Base-by-base conservation (phyloP, 495 filamentous ascomycete species). In the Hyaloscypha hepaticicola region DNA sequence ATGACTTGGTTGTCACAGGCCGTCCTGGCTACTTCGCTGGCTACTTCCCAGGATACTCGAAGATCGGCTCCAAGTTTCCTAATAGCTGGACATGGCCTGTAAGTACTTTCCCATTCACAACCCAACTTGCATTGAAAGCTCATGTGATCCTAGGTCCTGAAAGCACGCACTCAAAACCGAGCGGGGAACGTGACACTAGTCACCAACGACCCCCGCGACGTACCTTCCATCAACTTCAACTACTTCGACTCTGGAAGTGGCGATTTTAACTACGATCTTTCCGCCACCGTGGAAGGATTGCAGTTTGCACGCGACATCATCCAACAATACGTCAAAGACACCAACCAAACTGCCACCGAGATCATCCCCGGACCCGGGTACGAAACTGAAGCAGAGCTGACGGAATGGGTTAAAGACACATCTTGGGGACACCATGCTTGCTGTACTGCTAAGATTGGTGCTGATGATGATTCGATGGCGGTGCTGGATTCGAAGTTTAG, bases 401-500 rank as follows among this genome's bases (percentile, higher is more conserved):
- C 82, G 63, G 67, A 77, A 63, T 85, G 76, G 66, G 77, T 82
- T 60, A 80, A 79, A 69, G 73, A 81, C 33, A 74, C 78, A 51
- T 73, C 82, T 5, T 89, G 83, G 82, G 85, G 85, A 0, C 85
- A 88, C 51, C 86, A 88, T 67, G 84, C 83, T 2, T 82, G 77
- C 33, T 84, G 81, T 63, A 84, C 84, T 9, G 25, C 50, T 6
- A 72, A 84, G n/a, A 89, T 88, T 64, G 86, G 85, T 7, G 67
- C 73, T 0, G 83, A 85, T 63, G 72, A 69, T 11, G 85, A 88
- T 65, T 71, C 76, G 16, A 76, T 80, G 70, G 86, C 85, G 1
- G 85, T 87, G 21, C 60, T 88, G 56, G 86, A 88, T 69, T 73
- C 75, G 0, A 77, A 80, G 66, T 86, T 88, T 67, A 71, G 82